phyloP scores from a whole-genome alignment of 2,329 filamentous ascomycete species.

The Fusarium dlaminii region DNA sequence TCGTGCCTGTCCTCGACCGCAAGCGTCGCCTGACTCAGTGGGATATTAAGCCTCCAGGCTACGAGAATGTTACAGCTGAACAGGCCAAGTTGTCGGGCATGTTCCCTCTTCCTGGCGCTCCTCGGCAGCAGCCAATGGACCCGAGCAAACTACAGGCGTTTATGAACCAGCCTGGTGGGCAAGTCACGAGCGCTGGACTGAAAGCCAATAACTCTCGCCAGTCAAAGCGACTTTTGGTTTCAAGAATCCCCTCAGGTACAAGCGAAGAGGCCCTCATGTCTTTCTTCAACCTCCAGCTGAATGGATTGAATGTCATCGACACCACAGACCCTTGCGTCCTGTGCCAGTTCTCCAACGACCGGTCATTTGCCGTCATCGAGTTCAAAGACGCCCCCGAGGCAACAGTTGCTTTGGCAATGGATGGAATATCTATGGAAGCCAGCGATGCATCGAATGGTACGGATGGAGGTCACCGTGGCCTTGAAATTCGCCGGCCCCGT shows the following conservation, averaged over 20 bases:
- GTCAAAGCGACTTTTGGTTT: slow-evolving; percentile 88
- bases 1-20: slow-evolving; percentile 83
- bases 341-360: slow-evolving; percentile 82
- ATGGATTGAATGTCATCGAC: slow-evolving; percentile 92
- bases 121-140: slow-evolving; percentile 94
- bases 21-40: slow-evolving; percentile 96
- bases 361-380: slow-evolving; percentile 85
- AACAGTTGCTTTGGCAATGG: slow-evolving; percentile 88
- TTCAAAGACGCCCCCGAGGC: slow-evolving; percentile 89
- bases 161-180: slow-evolving; percentile 85
- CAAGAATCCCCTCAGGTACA: slow-evolving; percentile 79
- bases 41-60: slow-evolving; percentile 98
- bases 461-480: slow-evolving; percentile 64
- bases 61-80: slow-evolving; percentile 97
- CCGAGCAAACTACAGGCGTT: slow-evolving; percentile 93
- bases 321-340: slow-evolving; percentile 85
- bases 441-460: slow-evolving; percentile 67
- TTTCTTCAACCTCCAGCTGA: slow-evolving; percentile 97
- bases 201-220: slow-evolving; percentile 95
- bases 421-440: slow-evolving; percentile 88
- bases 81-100: slow-evolving; percentile 98
- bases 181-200: slow-evolving; percentile 78
- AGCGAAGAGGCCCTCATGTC: slow-evolving; percentile 79
- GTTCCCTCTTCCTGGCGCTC: slow-evolving; percentile 97
- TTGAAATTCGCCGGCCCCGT: slow-evolving; percentile 87